phyloP scores from a whole-genome alignment of 2,329 filamentous ascomycete genomes.

The Fonsecaea nubica region DNA sequence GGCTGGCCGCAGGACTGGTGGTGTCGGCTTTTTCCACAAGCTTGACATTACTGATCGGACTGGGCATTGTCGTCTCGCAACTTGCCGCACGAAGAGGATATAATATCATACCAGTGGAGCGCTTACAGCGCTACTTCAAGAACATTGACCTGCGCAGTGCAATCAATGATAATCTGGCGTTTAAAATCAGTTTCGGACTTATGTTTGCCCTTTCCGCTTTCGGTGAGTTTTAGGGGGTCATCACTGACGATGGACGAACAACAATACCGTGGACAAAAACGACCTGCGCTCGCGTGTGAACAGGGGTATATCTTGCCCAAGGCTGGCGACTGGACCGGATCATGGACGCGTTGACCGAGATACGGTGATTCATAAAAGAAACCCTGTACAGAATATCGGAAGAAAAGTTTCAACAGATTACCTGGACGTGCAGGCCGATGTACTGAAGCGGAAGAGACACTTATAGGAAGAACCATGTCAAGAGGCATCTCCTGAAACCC shows the following conservation, averaged over 20 bases:
- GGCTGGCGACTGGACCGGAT: background rate
- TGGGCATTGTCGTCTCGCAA: slow-evolving; percentile 54
- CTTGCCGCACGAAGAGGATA: slow-evolving; percentile 57
- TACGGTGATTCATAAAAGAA: background rate
- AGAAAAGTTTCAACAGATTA: background rate
- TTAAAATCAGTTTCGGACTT: slow-evolving; percentile 55
- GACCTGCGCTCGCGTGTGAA: background rate
- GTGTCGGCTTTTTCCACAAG: slow-evolving; percentile 54
- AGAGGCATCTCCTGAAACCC: background rate
- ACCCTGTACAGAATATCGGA: background rate
- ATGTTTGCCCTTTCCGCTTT: slow-evolving; percentile 56
- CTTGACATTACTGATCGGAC: slow-evolving; percentile 52
- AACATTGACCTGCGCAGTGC: slow-evolving; percentile 48
- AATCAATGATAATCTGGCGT: slow-evolving; percentile 50
- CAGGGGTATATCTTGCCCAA: background rate
- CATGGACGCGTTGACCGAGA: background rate
- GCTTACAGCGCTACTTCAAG: slow-evolving; percentile 52
- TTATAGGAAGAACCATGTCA: background rate
- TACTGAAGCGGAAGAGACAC: background rate
- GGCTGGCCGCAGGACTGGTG: slow-evolving; percentile 51
- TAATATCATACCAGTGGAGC: slow-evolving; percentile 51
- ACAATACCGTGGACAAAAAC: background rate
- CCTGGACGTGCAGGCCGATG: background rate
- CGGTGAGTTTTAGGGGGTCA: slow-evolving; percentile 40
- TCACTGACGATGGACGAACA: background rate